A percentile compares a stretch with the other conserved stretches of the same genome.
These are phyloP conservation scores for Phytophthora tentaculata DNA, from an alignment of 352 stramenopile genomes.

Conservation along the genomic window DNA sequence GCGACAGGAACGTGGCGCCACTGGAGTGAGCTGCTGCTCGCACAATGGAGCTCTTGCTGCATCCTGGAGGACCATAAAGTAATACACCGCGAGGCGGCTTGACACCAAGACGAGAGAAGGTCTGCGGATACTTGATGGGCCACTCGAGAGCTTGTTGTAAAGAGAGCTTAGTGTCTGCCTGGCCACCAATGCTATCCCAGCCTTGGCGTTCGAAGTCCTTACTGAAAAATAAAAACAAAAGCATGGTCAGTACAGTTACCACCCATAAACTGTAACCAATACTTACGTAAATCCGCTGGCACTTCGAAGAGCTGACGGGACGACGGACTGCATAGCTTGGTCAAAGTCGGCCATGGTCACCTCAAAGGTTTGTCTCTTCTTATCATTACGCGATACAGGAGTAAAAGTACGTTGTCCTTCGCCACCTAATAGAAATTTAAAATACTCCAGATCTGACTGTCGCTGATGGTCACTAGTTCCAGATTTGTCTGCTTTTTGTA, in stretches of 20 bases:
- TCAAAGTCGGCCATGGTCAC: constrained; percentile 81
- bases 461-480: background rate
- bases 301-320: constrained; percentile 70
- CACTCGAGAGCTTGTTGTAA: constrained; percentile 90
- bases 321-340: constrained; percentile 70
- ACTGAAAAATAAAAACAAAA: constrained; percentile 28
- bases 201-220: constrained; percentile 65
- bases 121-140: constrained; percentile 81
- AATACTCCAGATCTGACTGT: constrained; percentile 38
- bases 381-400: background rate
- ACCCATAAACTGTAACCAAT: background rate
- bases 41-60: constrained; percentile 92
- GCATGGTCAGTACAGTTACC: constrained; percentile 8
- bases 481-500: background rate
- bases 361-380: constrained; percentile 37
- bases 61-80: constrained; percentile 90
- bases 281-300: constrained; percentile 64
- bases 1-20: constrained; percentile 84
- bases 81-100: constrained; percentile 46
- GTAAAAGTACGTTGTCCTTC: constrained; percentile 1
- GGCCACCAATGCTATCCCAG: constrained; percentile 82
- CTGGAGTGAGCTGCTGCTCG: constrained; percentile 79
- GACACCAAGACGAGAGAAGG: constrained; percentile 75
- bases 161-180: constrained; percentile 71
- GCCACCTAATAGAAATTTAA: constrained; percentile 49